These are phyloP conservation scores for Pterula multifida DNA, from an alignment of 1,284 basidiomycete genomes.

Conservation along the genomic window DNA sequence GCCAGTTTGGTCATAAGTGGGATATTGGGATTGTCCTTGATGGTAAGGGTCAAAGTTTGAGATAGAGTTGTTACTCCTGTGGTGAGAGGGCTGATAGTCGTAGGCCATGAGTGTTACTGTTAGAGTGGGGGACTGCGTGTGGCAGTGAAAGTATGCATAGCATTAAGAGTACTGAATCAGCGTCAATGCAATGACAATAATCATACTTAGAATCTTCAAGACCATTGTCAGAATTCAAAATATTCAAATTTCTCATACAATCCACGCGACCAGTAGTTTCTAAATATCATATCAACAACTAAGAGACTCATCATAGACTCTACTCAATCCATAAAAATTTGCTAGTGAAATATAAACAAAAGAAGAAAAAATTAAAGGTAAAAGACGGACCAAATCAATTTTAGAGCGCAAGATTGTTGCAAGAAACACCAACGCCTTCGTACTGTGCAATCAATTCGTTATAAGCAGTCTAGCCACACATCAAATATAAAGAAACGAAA, in stretches of 20 bases:
- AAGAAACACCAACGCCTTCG: constrained; percentile 1
- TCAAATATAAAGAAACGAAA: no score
- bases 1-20: constrained; percentile 1
- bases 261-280: no score
- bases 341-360: background rate
- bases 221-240: background rate
- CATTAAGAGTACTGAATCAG: background rate
- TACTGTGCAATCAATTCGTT: no score
- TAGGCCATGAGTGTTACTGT: background rate
- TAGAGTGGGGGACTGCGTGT: background rate
- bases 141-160: constrained; percentile 1
- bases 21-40: background rate
- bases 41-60: background rate
- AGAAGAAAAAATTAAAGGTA: background rate
- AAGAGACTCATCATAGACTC: background rate
- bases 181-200: background rate
- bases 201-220: background rate
- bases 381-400: background rate
- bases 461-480: no score
- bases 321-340: no score
- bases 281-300: background rate
- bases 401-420: constrained; percentile 1
- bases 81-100: background rate
- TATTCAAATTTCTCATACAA: no score
- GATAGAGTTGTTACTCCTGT: background rate